Base-by-base conservation (phyloP, 352 stramenopile species). In the Phytopythium boreale region DNA sequence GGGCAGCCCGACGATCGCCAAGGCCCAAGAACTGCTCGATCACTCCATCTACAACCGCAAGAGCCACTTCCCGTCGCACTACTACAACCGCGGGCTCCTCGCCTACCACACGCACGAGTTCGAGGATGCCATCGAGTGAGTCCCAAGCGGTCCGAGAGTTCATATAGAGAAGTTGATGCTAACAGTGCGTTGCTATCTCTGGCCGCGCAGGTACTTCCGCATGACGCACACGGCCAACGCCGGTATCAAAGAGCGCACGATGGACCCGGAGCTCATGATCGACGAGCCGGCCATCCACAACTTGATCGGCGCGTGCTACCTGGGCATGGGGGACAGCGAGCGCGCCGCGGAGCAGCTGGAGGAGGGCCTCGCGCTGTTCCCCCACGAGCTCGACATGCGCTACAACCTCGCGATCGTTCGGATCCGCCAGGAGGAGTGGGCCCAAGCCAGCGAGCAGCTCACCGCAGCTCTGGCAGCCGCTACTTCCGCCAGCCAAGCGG, bases 331-430 rank as follows among this genome's bases (percentile, higher is more conserved):
- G 0, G 61, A 79, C 0, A 20, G 63, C 9, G 70, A 81, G 1
- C 51, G 69, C 1, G 78, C 81, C 27, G 56, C 80, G 14, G 34
- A 70, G 7, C 50, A 80, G 19, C 57, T 87, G 11, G 61, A 74
- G 19, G 63, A 60, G 14, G 80, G 74, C 11, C 71, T 89, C 1
- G 51, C 66, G 10, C 29, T 74, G 2, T 77, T 80, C 37, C 69
- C 81, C 0, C 53, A 71, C 6, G 71, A 86, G 17, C 61, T 72
- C 0, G 65, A 83, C 19, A 57, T 92, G 20, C 64, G 82, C 49
- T 74, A 84, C 22, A 92, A 92, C 60, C 62, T 69, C 1, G 80
- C 69, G 34, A 19, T 82, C 31, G 75, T 81, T 20, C 65, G 77
- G 19, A 61, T 73, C 0, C 22, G 75, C 6, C 47, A 59, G 20